Conservation (phyloP, 768 basidiomycete species). For the Lentinula sp. region DNA sequence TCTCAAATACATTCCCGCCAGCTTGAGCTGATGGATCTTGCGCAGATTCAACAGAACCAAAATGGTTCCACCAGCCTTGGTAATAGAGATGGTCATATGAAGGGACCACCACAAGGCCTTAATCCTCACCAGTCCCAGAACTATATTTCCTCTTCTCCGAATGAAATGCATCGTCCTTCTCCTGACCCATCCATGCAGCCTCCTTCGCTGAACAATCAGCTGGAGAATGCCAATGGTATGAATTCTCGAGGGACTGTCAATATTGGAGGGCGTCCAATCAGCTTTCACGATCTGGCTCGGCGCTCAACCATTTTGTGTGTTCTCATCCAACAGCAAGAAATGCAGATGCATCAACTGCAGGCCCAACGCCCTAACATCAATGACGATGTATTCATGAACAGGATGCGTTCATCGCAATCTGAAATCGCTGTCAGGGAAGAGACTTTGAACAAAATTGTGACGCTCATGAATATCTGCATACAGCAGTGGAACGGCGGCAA, state of each 20-base stretch:
- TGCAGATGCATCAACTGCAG: constrained; percentile 14
- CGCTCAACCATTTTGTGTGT: constrained; percentile 9
- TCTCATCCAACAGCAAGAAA: constrained; percentile 14
- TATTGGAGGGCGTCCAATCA: constrained; percentile 15
- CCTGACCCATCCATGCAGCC: constrained; percentile 31
- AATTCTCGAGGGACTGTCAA: background rate
- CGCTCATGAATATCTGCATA: constrained; percentile 18
- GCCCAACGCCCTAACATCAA: constrained; percentile 14
- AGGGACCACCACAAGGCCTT: background rate
- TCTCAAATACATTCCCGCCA: constrained; percentile 45
- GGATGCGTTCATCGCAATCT: constrained; percentile 14
- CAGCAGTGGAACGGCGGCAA: constrained; percentile 12
- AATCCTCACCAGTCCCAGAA: constrained; percentile 11
- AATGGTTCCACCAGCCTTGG: constrained; percentile 31
- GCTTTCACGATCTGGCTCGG: constrained; percentile 13
- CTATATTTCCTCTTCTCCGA: constrained; percentile 43
- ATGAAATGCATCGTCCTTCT: constrained; percentile 44
- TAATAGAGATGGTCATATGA: constrained; percentile 15
- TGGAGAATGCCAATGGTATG: constrained; percentile 4
- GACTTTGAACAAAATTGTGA: constrained; percentile 26
- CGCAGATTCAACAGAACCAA: constrained; percentile 41
- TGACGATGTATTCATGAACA: constrained; percentile 16
- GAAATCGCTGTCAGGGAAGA: constrained; percentile 33
- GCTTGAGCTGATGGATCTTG: constrained; percentile 39
- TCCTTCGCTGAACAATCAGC: constrained; percentile 13